Conservation (phyloP, 2,329 filamentous ascomycete genomes). For the Graphium sp. region DNA sequence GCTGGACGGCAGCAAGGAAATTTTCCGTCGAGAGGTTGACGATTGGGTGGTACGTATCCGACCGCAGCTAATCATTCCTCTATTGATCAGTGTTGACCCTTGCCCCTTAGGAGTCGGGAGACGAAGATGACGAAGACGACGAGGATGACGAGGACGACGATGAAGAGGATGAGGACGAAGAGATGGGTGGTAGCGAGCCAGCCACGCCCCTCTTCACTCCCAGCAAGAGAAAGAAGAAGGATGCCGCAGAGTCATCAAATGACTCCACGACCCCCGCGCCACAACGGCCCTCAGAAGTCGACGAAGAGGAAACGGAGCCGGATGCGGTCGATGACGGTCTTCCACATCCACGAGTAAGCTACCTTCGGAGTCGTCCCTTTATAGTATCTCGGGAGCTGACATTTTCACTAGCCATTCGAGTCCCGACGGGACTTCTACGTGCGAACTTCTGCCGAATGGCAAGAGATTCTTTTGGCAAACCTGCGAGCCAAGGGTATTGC, state of each 20-base stretch:
- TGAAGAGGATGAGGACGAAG: conserved; percentile 28
- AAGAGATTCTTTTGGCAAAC: conserved; percentile 65
- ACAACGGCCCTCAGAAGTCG: conserved; percentile 10
- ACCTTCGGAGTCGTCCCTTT: too few relatives aligned
- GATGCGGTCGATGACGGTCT: conserved; percentile 51
- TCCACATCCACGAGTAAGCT: conserved; percentile 44
- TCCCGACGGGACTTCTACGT: conserved; percentile 81
- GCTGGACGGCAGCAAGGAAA: conserved; percentile 81
- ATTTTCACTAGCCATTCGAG: conserved; percentile 58
- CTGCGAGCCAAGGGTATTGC: conserved; percentile 51
- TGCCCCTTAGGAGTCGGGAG: conserved; percentile 32
- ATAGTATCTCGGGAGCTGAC: not conserved
- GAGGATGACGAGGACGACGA: conserved; percentile 36
- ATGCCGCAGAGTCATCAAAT: conserved; percentile 22
- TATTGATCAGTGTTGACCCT: not conserved
- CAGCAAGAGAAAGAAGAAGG: conserved; percentile 40
- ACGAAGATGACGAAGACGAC: conserved; percentile 41
- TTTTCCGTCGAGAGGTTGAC: conserved; percentile 68
- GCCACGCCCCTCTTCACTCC: conserved; percentile 26
- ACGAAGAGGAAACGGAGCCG: conserved; percentile 27
- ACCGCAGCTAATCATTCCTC: too few relatives aligned
- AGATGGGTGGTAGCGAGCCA: conserved; percentile 27
- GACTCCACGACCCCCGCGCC: conserved; percentile 14
- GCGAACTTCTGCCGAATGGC: conserved; percentile 79
- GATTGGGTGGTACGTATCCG: conserved; percentile 62